Conservation (phyloP, 2,329 filamentous ascomycete species). For the Ascochyta lentis region DNA sequence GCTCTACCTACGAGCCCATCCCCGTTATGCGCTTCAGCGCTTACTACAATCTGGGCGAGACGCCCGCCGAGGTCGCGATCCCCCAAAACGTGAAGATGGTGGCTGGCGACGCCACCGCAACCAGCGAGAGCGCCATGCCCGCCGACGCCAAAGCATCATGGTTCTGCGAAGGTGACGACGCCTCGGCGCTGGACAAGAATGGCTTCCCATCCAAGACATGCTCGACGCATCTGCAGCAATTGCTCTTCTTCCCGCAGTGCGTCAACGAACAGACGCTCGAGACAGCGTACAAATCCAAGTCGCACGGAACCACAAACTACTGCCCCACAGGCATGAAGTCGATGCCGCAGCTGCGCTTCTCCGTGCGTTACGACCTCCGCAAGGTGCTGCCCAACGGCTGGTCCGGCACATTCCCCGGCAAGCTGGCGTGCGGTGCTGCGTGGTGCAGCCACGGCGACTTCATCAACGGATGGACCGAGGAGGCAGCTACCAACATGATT, state of each 20-base stretch:
- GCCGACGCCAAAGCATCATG: slow-evolving; percentile 34
- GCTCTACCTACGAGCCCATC: slow-evolving; percentile 43
- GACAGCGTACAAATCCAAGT: slow-evolving; percentile 44
- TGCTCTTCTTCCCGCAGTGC: slow-evolving; percentile 56
- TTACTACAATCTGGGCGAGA: slow-evolving; percentile 55
- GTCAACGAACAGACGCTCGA: slow-evolving; percentile 48
- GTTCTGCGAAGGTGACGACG: slow-evolving; percentile 38
- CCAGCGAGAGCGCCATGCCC: slow-evolving; percentile 26
- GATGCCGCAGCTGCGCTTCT: slow-evolving; percentile 58
- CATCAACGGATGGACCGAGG: slow-evolving; percentile 56
- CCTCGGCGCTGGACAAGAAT: slow-evolving; percentile 27
- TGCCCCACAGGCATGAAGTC: slow-evolving; percentile 55
- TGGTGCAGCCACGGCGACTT: slow-evolving; percentile 58
- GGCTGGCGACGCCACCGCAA: slow-evolving; percentile 51
- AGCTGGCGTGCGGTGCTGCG: slow-evolving; percentile 51
- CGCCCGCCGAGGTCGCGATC: slow-evolving; percentile 54
- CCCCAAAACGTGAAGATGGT: slow-evolving; percentile 54
- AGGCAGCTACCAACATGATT: slow-evolving; percentile 54
- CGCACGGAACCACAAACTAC: slow-evolving; percentile 9
- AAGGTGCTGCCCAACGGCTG: slow-evolving; percentile 54
- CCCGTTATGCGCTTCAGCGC: slow-evolving; percentile 52
- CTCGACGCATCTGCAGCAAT: slow-evolving; percentile 53
- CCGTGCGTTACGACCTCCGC: slow-evolving; percentile 56
- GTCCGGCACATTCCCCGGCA: slow-evolving; percentile 53
- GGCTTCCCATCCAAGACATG: slow-evolving; percentile 49